Conservation (phyloP, 495 filamentous ascomycete species). For the Chaetomidium leptoderma region DNA sequence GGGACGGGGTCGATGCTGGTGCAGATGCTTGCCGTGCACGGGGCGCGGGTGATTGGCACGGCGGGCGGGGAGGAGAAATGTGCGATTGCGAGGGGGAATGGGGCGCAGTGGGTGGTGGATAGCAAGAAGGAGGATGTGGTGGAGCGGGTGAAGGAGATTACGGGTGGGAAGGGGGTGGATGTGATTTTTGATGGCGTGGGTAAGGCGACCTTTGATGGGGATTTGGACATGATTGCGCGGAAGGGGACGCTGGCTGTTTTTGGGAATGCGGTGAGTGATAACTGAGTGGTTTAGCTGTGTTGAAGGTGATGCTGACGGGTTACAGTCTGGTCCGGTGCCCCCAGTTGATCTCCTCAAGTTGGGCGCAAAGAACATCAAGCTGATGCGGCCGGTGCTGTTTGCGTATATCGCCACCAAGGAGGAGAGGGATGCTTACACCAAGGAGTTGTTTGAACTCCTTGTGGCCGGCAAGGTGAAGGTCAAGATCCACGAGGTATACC, state of each 20-base stretch:
- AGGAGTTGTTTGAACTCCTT: constrained; percentile 72
- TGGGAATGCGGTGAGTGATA: constrained; percentile 67
- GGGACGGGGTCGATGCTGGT: constrained; percentile 77
- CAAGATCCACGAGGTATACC: constrained; percentile 75
- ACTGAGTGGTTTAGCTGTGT: neutral
- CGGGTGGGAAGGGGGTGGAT: constrained; percentile 62
- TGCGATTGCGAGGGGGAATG: constrained; percentile 59
- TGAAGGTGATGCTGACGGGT: constrained; percentile 4
- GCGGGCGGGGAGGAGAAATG: constrained; percentile 71
- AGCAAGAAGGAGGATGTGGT: constrained; percentile 65
- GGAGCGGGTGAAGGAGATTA: constrained; percentile 63
- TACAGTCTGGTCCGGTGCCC: constrained; percentile 63
- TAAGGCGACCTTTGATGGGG: constrained; percentile 78
- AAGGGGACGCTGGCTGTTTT: constrained; percentile 85
- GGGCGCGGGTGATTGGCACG: constrained; percentile 80
- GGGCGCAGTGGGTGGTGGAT: constrained; percentile 70
- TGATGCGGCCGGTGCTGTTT: constrained; percentile 70
- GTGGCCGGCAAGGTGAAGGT: constrained; percentile 63
- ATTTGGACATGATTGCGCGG: constrained; percentile 68
- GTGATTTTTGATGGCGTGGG: constrained; percentile 91
- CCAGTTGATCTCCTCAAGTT: constrained; percentile 66
- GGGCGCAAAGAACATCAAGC: constrained; percentile 72
- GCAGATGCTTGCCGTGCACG: constrained; percentile 68
- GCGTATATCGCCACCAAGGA: constrained; percentile 71
- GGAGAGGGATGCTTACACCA: constrained; percentile 67